Base-by-base conservation (phyloP, 176 grass and related monocot genomes). In the Oryza nivara region DNA sequence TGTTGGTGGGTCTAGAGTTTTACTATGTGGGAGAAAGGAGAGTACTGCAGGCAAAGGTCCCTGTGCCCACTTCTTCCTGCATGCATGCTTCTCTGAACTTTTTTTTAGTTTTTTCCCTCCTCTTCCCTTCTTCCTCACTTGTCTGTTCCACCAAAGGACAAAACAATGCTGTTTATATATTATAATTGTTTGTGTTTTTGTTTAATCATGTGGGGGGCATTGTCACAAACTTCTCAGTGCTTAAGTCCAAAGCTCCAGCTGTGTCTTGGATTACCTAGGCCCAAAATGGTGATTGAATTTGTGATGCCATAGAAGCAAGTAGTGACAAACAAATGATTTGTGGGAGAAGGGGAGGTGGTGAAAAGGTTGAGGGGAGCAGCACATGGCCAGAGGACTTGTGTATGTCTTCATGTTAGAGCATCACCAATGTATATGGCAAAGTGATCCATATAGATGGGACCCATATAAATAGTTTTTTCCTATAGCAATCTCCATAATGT, bases 291-390 rank as follows among this genome's bases (percentile, higher is more conserved):
- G 83, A 82, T 56, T 78, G 26, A 46, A 16, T n/a, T 36, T 68
- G 64, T 52, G 76, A 78, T 85, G 81, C 80, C 71, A 65, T 73
- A 84, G 76, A 89, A 87, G 79, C 77, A 81, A 61, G 73, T 81
- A 74, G 74, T 82, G 87, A 90, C 88, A 82, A 85, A 46, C 77
- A 84, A 67, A 87, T 84, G 84, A 89, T 92, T 78, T 87, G 80
- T 7, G 71, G 19, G 45, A 11, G 67, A 25, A 25, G 52, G 52
- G 52, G 52, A 56, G 16, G 52, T 17, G 6, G 11, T 12, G 45
- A 68, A 83, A 89, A 72, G 75, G 75, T 64, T 5, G 80, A 76
- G 84, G 43, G 67, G 44, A 77, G 75, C 91, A 41, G 71, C 84
- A 84, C 76, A 87, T 89, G 91, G 76, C 6, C 68, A 58, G 80